phyloP scores from a whole-genome alignment of 306 rosid genomes.

The Cicer judaicum region DNA sequence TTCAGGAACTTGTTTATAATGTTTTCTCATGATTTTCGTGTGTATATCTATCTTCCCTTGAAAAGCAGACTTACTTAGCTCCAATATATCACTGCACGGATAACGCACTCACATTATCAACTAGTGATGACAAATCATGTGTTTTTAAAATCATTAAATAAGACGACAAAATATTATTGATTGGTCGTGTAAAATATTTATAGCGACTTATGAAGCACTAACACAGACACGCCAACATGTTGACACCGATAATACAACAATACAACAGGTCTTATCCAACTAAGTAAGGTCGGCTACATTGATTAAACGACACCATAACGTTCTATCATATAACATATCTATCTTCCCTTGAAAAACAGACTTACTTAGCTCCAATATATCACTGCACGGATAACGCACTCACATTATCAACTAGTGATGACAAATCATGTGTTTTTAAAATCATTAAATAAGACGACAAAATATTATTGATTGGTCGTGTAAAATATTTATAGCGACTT shows the following conservation, averaged over 20 bases:
- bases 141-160: neutral
- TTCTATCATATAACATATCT: conserved; percentile 50
- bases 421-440: neutral
- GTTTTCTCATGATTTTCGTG: conserved; percentile 76
- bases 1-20: conserved; percentile 72
- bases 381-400: conserved; percentile 52
- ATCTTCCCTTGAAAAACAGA: conserved; percentile 67
- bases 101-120: conserved; percentile 1
- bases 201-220: too few species aligned
- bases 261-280: too few species aligned
- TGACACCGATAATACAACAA: too few species aligned
- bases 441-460: neutral
- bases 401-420: neutral
- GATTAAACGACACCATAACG: too few species aligned
- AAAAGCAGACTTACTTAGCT: conserved; percentile 75
- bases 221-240: too few species aligned
- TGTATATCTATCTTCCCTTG: conserved; percentile 73
- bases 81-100: conserved; percentile 66
- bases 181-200: neutral
- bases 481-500: neutral
- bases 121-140: neutral
- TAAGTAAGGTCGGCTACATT: too few species aligned
- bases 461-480: neutral
- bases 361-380: conserved; percentile 70
- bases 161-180: neutral